Evolutionary conservation across 768 basidiomycete genomes (phyloP).

Genomic region (Kwoniella mangroviensis): DNA sequence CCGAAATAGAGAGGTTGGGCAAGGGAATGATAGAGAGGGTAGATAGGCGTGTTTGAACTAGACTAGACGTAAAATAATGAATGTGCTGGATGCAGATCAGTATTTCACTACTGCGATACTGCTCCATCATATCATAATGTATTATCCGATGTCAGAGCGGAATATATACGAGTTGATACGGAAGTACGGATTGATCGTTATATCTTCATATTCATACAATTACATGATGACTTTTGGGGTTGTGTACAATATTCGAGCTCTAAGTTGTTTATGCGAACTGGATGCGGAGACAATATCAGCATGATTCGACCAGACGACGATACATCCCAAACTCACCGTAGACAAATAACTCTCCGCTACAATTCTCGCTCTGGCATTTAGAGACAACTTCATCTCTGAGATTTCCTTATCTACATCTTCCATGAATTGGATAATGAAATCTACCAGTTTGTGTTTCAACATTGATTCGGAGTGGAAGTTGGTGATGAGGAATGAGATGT

Average conservation of each 20-base stretch:
- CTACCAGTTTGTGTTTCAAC: constrained; percentile 99
- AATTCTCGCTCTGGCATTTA: constrained; percentile 94
- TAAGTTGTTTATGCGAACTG: constrained; percentile 18
- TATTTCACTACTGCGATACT: too few species aligned
- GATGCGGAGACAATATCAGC: not conserved
- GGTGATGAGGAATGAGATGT: constrained; percentile 97
- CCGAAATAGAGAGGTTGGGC: constrained; percentile 78
- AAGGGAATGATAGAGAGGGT: constrained; percentile 65
- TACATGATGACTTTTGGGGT: not conserved
- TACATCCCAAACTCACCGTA: constrained; percentile 67
- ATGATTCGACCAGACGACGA: not conserved
- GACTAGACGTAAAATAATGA: not conserved
- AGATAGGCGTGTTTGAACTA: not conserved
- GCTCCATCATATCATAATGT: not conserved
- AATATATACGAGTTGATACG: not conserved
- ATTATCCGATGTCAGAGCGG: not conserved
- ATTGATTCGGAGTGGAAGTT: constrained; percentile 96
- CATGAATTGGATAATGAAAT: constrained; percentile 99
- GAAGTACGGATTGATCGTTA: not conserved
- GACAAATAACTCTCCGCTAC: constrained; percentile 95
- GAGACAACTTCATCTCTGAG: constrained; percentile 96
- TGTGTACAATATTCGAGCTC: constrained; percentile 8
- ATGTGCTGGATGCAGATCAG: too few species aligned
- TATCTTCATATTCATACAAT: constrained; percentile 14
- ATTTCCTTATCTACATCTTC: constrained; percentile 99